phyloP scores from a whole-genome alignment of 1,284 basidiomycete genomes.

The Marasmius tenuissimus region DNA sequence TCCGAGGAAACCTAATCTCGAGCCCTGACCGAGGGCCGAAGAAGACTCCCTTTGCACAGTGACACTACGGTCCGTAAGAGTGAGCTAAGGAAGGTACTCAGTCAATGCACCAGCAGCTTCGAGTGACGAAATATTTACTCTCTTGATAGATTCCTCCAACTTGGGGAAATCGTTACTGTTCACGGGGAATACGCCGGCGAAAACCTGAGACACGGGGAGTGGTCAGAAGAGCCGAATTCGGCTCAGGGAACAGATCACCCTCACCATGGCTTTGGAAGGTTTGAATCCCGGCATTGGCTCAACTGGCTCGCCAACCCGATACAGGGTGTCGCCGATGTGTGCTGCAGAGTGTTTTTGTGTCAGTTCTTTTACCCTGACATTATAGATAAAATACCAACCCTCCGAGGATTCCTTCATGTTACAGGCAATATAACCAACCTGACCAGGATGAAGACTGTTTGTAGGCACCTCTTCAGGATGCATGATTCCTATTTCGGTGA shows the following conservation, averaged over 20 bases:
- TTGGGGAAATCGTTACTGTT: constrained; percentile 91
- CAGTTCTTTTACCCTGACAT: constrained; percentile 14
- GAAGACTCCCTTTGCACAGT: constrained; percentile 93
- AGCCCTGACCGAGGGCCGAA: constrained; percentile 93
- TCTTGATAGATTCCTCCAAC: constrained; percentile 93
- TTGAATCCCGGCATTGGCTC: constrained; percentile 92
- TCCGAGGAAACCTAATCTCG: constrained; percentile 93
- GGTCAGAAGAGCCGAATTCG: not conserved
- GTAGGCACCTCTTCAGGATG: constrained; percentile 86
- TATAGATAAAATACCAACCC: constrained; percentile 49
- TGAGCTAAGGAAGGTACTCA: constrained; percentile 51
- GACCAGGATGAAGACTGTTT: constrained; percentile 74
- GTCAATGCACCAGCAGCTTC: not conserved
- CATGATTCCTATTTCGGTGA: constrained; percentile 91
- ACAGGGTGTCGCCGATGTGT: constrained; percentile 92
- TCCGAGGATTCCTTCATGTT: constrained; percentile 99
- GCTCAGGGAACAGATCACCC: not conserved
- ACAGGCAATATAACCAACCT: constrained; percentile 90
- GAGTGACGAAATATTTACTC: constrained; percentile 50
- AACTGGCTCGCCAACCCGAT: constrained; percentile 74
- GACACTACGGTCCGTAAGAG: constrained; percentile 87
- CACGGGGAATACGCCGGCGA: constrained; percentile 93
- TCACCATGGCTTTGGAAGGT: constrained; percentile 91
- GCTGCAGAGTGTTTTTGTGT: constrained; percentile 42
- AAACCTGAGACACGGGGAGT: constrained; percentile 58